These are phyloP conservation scores for Suillus subluteus DNA, from an alignment of 768 basidiomycete genomes.

Conservation along the genomic window DNA sequence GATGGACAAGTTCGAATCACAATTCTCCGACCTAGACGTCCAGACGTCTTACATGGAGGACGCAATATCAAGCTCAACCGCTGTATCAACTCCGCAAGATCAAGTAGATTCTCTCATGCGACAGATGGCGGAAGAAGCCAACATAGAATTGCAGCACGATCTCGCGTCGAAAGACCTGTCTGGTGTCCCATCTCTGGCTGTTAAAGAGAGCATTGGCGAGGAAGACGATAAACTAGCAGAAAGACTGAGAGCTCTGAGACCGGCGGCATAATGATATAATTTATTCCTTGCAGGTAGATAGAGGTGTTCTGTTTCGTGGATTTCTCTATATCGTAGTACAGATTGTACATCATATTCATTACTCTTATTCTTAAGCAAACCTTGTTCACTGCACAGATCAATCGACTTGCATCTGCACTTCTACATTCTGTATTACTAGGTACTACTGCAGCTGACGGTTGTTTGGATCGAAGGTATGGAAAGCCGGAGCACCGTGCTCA, in stretches of 20 bases:
- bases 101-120: constrained; percentile 92
- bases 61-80: constrained; percentile 91
- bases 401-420: neutral
- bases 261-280: constrained; percentile 53
- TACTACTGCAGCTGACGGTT: neutral
- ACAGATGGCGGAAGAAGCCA: constrained; percentile 96
- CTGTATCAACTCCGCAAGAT: constrained; percentile 93
- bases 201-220: constrained; percentile 60
- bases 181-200: constrained; percentile 58
- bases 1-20: constrained; percentile 98
- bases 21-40: constrained; percentile 96
- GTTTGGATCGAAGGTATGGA: constrained; percentile 10
- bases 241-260: constrained; percentile 84
- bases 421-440: neutral
- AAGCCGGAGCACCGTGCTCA: too few species aligned
- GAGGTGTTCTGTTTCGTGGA: neutral
- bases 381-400: neutral
- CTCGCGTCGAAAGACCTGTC: constrained; percentile 67
- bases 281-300: neutral
- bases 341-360: constrained; percentile 5
- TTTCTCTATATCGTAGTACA: neutral
- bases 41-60: constrained; percentile 99
- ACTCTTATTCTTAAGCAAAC: neutral
- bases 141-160: constrained; percentile 94
- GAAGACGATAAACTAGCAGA: constrained; percentile 86